These are phyloP conservation scores for Hortaea werneckii DNA, from an alignment of 2,329 filamentous ascomycete species.

Conservation along the genomic window DNA sequence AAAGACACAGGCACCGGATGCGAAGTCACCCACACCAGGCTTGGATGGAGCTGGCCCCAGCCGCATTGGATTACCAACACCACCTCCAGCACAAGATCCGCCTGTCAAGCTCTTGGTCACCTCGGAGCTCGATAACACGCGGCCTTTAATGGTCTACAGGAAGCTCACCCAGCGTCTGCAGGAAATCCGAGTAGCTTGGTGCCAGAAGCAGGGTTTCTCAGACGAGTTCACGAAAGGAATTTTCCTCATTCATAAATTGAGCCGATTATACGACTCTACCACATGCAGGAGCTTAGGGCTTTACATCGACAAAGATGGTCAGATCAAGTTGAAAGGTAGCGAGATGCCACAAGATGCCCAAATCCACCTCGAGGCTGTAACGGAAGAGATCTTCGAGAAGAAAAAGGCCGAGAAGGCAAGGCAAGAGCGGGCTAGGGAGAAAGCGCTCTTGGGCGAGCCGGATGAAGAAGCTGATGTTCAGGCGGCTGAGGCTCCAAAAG, in stretches of 20 bases:
- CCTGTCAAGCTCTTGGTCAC: conserved; percentile 57
- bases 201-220: conserved; percentile 48
- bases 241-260: conserved; percentile 70
- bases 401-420: conserved; percentile 39
- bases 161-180: conserved; percentile 58
- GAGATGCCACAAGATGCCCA: conserved; percentile 44
- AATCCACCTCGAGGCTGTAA: conserved; percentile 72
- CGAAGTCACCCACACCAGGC: conserved; percentile 5
- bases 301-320: conserved; percentile 32
- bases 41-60: conserved; percentile 2
- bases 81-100: conserved; percentile 31
- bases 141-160: conserved; percentile 52
- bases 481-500: conserved; percentile 24
- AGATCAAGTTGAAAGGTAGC: conserved; percentile 31
- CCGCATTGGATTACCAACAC: conserved; percentile 5
- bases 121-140: conserved; percentile 53
- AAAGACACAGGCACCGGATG: conserved; percentile 9
- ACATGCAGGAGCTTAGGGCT: conserved; percentile 62
- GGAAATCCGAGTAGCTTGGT: conserved; percentile 61
- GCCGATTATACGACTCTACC: conserved; percentile 63
- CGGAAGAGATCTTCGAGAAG: conserved; percentile 49
- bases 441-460: conserved; percentile 5
- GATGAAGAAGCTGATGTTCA: conserved; percentile 7
- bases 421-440: conserved; percentile 7
- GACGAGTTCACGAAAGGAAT: conserved; percentile 41